Percentiles rank a stretch among this genome's conserved stretches.
Evolutionary conservation across 345 rosid species (phyloP).

Genomic region (Corchorus olitorius): DNA sequence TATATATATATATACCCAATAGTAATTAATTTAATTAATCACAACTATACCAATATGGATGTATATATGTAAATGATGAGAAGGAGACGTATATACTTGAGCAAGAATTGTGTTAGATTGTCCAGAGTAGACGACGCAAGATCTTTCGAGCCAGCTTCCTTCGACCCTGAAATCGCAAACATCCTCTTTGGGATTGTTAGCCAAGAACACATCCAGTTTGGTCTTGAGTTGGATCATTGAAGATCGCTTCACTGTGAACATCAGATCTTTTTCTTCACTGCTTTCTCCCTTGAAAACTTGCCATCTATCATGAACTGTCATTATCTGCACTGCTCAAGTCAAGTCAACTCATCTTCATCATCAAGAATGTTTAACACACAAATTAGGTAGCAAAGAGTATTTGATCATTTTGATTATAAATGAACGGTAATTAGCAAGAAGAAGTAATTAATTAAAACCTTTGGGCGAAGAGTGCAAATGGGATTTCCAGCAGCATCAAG

Average conservation of each 20-base stretch:
- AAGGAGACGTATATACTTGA: not conserved
- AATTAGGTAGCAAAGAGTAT: too few relatives aligned
- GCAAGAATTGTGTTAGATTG: constrained; percentile 15
- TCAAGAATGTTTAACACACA: too few relatives aligned
- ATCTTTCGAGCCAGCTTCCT: constrained; percentile 18
- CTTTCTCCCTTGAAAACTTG: constrained; percentile 17
- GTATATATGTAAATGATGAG: not conserved
- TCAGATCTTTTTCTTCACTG: constrained; percentile 9
- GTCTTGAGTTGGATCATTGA: constrained; percentile 20
- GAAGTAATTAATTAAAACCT: not conserved
- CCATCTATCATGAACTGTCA: constrained; percentile 22
- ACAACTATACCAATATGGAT: too few relatives aligned
- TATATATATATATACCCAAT: too few relatives aligned
- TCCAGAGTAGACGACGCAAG: constrained; percentile 15
- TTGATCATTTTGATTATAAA: too few relatives aligned
- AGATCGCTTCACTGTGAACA: constrained; percentile 21
- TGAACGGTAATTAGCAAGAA: too few relatives aligned
- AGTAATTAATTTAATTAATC: too few relatives aligned
- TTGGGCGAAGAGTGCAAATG: constrained; percentile 20
- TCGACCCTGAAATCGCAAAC: constrained; percentile 21
- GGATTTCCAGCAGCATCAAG: constrained; percentile 21
- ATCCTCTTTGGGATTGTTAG: not conserved
- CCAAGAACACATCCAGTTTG: constrained; percentile 18
- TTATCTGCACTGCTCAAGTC: not conserved
- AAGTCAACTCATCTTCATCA: too few relatives aligned